These are phyloP conservation scores for Aspergillus haitiensis DNA, from an alignment of 495 filamentous ascomycete species.

Conservation along the genomic window DNA sequence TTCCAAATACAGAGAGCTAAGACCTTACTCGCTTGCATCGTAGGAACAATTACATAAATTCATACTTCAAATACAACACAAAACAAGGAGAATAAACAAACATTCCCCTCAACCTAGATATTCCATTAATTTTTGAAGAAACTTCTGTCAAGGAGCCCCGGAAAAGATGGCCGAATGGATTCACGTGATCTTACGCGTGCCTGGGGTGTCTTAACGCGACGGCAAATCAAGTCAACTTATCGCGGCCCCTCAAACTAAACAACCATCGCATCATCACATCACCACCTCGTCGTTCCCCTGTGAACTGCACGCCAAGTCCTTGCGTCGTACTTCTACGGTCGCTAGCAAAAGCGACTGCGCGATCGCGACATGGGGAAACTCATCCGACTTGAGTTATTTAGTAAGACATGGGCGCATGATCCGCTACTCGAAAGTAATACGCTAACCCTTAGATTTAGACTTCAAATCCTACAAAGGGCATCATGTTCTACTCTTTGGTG, in stretches of 20 bases:
- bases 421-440: background rate
- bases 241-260: conserved; percentile 15
- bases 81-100: background rate
- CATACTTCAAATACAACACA: background rate
- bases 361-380: conserved; percentile 75
- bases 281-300: conserved; percentile 10
- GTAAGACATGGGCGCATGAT: conserved; percentile 49
- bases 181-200: conserved; percentile 19
- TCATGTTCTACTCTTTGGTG: conserved; percentile 90
- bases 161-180: background rate
- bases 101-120: background rate
- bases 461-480: conserved; percentile 99
- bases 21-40: no score
- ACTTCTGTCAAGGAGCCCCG: no score
- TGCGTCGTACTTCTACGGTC: conserved; percentile 28
- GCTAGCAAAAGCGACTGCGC: conserved; percentile 32
- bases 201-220: conserved; percentile 10
- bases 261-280: conserved; percentile 17
- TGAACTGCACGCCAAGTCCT: conserved; percentile 3
- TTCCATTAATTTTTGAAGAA: background rate
- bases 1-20: no score
- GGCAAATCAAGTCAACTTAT: conserved; percentile 10
- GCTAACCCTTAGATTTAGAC: conserved; percentile 52
- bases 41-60: no score
- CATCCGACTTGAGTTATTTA: conserved; percentile 90